These are phyloP conservation scores for Podosphaera aphanis DNA, from an alignment of 2,329 filamentous ascomycete species.

Conservation along the genomic window DNA sequence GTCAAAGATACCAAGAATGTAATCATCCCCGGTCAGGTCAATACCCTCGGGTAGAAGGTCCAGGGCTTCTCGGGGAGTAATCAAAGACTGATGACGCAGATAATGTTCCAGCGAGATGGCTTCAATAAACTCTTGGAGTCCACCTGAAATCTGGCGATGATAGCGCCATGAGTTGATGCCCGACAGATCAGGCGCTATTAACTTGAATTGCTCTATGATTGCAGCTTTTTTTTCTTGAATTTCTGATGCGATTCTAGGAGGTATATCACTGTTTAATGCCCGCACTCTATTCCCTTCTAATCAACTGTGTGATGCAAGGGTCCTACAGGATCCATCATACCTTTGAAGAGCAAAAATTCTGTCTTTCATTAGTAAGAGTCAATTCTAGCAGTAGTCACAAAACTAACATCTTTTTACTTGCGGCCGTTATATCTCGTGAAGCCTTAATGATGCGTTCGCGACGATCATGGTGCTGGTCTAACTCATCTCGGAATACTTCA, in stretches of 20 bases:
- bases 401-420: conserved; percentile 86
- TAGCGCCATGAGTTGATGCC: conserved; percentile 69
- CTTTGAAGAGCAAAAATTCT: conserved; percentile 72
- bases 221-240: conserved; percentile 44
- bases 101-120: conserved; percentile 78
- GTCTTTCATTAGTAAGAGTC: not conserved
- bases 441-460: conserved; percentile 76
- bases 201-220: conserved; percentile 44
- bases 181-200: conserved; percentile 49
- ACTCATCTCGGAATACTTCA: conserved; percentile 58
- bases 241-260: conserved; percentile 44
- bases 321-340: conserved; percentile 20
- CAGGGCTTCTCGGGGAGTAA: conserved; percentile 39
- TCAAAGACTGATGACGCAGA: conserved; percentile 50
- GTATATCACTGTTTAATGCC: conserved; percentile 36
- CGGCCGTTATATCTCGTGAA: conserved; percentile 73
- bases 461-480: conserved; percentile 87
- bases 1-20: conserved; percentile 77
- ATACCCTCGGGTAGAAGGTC: conserved; percentile 27
- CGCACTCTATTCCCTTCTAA: conserved; percentile 30
- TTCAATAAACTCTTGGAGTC: conserved; percentile 87
- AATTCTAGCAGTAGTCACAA: not conserved
- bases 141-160: conserved; percentile 47
- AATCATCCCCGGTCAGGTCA: conserved; percentile 55
- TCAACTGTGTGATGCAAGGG: not conserved